These are phyloP conservation scores for Suillus brevipes DNA, from an alignment of 768 basidiomycete genomes.

Conservation along the genomic window DNA sequence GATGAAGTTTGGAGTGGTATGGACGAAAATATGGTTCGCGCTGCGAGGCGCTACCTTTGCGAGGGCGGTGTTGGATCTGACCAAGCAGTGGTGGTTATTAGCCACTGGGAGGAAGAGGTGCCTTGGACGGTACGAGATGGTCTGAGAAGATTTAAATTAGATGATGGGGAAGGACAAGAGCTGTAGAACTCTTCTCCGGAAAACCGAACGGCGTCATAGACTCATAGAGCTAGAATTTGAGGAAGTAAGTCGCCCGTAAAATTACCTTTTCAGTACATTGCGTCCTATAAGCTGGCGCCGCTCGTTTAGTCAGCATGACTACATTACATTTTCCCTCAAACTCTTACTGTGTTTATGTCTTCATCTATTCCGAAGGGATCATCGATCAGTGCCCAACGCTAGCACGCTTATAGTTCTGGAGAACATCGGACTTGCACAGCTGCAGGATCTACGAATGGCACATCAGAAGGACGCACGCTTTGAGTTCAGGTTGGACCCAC, in stretches of 20 bases:
- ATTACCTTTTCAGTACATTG: not conserved
- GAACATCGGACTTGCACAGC: not conserved
- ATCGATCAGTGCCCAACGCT: not conserved
- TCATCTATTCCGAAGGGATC: not conserved
- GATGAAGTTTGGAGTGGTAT: conserved; percentile 96
- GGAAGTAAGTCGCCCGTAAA: not conserved
- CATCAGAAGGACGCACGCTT: not conserved
- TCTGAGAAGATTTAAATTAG: conserved; percentile 39
- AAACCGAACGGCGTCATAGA: not conserved
- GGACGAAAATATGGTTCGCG: conserved; percentile 74
- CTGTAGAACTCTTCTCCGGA: conserved; percentile 6
- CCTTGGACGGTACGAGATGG: conserved; percentile 72
- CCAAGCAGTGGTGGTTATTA: conserved; percentile 84
- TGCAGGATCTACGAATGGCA: not conserved
- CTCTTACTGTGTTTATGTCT: not conserved
- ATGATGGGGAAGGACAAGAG: conserved; percentile 33
- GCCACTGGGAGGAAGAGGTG: conserved; percentile 90
- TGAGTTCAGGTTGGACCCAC: not conserved
- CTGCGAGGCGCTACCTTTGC: conserved; percentile 64
- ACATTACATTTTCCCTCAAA: not conserved
- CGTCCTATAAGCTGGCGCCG: not conserved
- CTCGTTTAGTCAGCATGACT: no score
- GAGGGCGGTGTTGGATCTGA: conserved; percentile 46
- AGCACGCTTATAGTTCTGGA: not conserved
- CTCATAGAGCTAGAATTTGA: not conserved